Conservation (phyloP, 352 stramenopile species). For the Globisporangium viniferum region DNA sequence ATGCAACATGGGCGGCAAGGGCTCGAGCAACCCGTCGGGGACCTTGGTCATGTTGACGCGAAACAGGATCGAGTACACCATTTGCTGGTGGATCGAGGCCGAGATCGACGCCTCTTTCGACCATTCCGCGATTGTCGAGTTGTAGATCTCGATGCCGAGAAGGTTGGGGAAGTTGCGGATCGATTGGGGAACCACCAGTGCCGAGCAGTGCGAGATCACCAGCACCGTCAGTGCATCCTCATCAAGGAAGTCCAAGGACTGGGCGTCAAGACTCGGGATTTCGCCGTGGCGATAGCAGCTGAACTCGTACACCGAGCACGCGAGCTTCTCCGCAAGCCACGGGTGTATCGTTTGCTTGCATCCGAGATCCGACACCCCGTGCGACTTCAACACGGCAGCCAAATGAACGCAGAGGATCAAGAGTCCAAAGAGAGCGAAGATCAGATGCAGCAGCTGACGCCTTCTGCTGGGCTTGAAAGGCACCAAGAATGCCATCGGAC, state of each 20-base stretch:
- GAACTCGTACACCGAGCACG: conserved; percentile 23
- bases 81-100: conserved; percentile 10
- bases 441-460: not conserved
- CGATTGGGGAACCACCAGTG: conserved; percentile 12
- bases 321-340: conserved; percentile 34
- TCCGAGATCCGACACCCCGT: not conserved
- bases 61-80: conserved; percentile 27
- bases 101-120: conserved; percentile 18
- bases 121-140: conserved; percentile 28
- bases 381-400: not conserved
- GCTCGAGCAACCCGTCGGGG: conserved; percentile 20
- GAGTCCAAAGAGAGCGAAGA: not conserved
- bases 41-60: conserved; percentile 30
- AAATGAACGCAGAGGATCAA: not conserved
- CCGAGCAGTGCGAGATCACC: conserved; percentile 26
- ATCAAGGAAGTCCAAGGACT: conserved; percentile 18
- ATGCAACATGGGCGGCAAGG: conserved; percentile 15
- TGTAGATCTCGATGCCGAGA: conserved; percentile 35
- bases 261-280: not conserved
- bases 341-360: conserved; percentile 33
- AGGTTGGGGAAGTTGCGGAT: conserved; percentile 27
- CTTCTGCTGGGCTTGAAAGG: not conserved
- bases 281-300: conserved; percentile 23
- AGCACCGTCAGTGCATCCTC: conserved; percentile 13
- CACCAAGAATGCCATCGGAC: not conserved